Base-by-base conservation (phyloP, 202 grass and related monocot species). In the Schoenoplectus tabernaemontani region DNA sequence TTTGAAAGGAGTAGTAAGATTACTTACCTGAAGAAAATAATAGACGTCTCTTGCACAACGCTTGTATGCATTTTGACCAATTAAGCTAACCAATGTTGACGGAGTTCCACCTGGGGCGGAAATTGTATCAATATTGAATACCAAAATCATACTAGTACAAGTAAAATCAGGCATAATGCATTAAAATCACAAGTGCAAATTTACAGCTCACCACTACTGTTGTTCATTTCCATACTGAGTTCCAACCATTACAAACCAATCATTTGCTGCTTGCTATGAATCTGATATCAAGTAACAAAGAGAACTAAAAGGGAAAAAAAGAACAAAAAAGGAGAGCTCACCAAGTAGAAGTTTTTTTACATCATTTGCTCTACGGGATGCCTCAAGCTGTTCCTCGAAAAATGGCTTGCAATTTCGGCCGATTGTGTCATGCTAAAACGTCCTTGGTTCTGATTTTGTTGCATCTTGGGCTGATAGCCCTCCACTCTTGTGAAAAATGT, bases 301-400 rank as follows among this genome's bases (percentile, higher is more conserved):
- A 33, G 1, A 75, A 73, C 24, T 3, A 36, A 36, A 17, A 75
- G 0, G 0, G 10, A 75, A 33, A 10, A 51, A 33, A 75, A 2
- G 0, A 1, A 75, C 4, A n/a, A 53, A 19, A 24, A 73, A 54
- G 19, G 26, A 54, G 16, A 36, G 46, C 83, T 91, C 80, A 96
- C 96, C 92, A 79, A 99, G 87, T 72, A 99, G 76, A 85, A 99
- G 83, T 85, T 99, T 99, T 83, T 99, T 99, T 67, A 96, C 90
- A 68, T 99, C 92, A 78, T 84, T 90, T 75, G 96, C 92, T 89
- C 93, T 99, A 81, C 92, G 93, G 73, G 92, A 87, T 82, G 90
- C 92, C 76, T 96, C 96, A 76, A 99, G 76, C 72, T 93, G 96
- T 82, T 69, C 80, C 62, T 99, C 90, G 34, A 99, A 82, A 46